Base-by-base conservation (phyloP, 2,329 filamentous ascomycete species). In the Epichloe baconii region DNA sequence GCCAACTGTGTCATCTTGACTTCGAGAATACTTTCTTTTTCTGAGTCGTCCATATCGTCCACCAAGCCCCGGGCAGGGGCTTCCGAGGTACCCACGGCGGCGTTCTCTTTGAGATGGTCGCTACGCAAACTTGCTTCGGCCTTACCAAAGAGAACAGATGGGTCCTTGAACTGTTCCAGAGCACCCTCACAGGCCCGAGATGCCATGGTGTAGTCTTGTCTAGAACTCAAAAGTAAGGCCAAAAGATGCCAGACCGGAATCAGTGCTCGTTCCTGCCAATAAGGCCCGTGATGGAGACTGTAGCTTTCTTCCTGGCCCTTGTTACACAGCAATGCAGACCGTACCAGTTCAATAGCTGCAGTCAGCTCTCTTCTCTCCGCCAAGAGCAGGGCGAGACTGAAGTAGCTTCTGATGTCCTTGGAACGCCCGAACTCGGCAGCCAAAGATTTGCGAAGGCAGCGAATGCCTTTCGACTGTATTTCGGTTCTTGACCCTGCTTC, bases 1-100 rank as follows among this genome's bases (percentile, higher is more conserved):
- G 86, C 78, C 53, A 98, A 73, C 61, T 97, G 90, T 11, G 91
- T 96, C 80, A 97, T 95, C 66, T 95, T 95, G 54, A 96, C 82
- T 66, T 97, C 87, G n/a, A 98, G 69, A 42, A 98, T 83, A 47
- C 80, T 79, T 65, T 90, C 87, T 89, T 94, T 94, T 63, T 97
- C 90, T 26, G 82, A 80, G 52, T 83, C 80, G 55, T 88, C 85
- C 81, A 96, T 87, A 44, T 86, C 81, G 57, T 91, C 85, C 1
- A 94, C 76, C 45, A 87, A 63, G 3, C 82, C 80, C 55, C 61
- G 64, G 26, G 52, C 53, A 17, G 58, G 53, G 11, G 62, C 60
- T 7, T 57, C 55, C 5, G 56, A 35, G 21, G 56, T 45, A 3
- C 49, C 53, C 44, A 62, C 63, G 10, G 56, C 56, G 51, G 73